Conservation (phyloP, 2,329 filamentous ascomycete species). For the Claviceps arundinis region DNA sequence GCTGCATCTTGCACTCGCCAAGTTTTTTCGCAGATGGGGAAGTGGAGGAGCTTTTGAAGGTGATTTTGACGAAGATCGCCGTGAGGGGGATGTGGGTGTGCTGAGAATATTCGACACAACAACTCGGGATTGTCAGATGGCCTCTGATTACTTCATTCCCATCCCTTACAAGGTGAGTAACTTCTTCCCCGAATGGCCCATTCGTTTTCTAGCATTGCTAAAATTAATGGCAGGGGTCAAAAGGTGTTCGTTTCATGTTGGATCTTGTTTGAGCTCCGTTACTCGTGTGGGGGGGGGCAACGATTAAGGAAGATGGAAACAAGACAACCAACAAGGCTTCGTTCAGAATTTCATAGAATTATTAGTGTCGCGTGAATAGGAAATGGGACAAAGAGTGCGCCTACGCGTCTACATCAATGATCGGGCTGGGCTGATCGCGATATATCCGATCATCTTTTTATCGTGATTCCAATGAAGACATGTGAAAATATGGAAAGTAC, state of each 20-base stretch:
- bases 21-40: slow-evolving; percentile 25
- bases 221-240: slow-evolving; percentile 15
- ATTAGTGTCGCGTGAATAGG: no score
- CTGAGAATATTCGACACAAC: slow-evolving; percentile 23
- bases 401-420: no score
- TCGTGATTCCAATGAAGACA: no score
- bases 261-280: slow-evolving; percentile 8
- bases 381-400: no score
- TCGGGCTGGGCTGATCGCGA: no score
- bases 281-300: neutral
- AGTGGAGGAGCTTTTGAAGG: slow-evolving; percentile 18
- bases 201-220: neutral
- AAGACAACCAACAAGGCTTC: neutral
- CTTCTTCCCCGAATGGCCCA: neutral
- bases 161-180: slow-evolving; percentile 22
- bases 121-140: slow-evolving; percentile 21
- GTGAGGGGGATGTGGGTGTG: slow-evolving; percentile 20
- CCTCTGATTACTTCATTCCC: slow-evolving; percentile 25
- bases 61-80: slow-evolving; percentile 18
- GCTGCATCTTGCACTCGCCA: slow-evolving; percentile 23
- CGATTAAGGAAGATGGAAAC: neutral
- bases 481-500: no score
- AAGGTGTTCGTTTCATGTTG: slow-evolving; percentile 21
- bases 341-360: no score
- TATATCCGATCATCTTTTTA: no score